A percentile compares a stretch with the other conserved stretches of the same genome.
phyloP scores from a whole-genome alignment of 352 stramenopile species.

The Peronospora belbahrii region DNA sequence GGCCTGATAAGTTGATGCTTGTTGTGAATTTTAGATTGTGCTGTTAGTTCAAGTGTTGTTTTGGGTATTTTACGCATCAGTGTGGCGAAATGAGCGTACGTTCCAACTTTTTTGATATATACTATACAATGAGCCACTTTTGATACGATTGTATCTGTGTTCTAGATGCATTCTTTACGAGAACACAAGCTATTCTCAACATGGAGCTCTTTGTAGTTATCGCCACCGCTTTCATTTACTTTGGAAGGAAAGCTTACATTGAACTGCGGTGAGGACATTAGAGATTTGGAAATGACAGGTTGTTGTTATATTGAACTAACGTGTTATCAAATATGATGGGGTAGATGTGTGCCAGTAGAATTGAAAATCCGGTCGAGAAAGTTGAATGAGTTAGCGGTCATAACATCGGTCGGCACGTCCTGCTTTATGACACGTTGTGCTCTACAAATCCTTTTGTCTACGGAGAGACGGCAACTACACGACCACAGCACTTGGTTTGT shows the following conservation, averaged over 20 bases:
- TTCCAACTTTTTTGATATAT: no score
- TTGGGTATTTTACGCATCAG: conserved; percentile 73
- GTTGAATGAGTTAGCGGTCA: conserved; percentile 70
- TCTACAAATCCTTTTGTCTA: conserved; percentile 65
- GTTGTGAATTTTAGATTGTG: conserved; percentile 27
- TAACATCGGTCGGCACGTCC: conserved; percentile 77
- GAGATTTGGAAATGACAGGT: not conserved
- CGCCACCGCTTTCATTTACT: conserved; percentile 68
- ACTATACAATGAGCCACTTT: not conserved
- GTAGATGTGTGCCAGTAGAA: conserved; percentile 74
- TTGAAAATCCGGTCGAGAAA: conserved; percentile 76
- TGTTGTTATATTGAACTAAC: not conserved
- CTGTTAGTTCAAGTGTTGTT: conserved; percentile 56
- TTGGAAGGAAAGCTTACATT: conserved; percentile 70
- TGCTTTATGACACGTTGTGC: conserved; percentile 72
- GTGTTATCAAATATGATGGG: not conserved
- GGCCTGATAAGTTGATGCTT: no score
- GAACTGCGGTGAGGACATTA: conserved; percentile 48
- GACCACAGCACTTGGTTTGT: conserved; percentile 72
- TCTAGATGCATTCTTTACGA: conserved; percentile 73
- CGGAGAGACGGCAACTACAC: conserved; percentile 64
- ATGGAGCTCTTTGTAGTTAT: conserved; percentile 77
- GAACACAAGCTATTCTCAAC: conserved; percentile 70
- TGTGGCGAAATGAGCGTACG: conserved; percentile 65
- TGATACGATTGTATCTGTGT: not conserved